Percentiles rank a stretch among this genome's conserved stretches.
These are phyloP conservation scores for Trypanosoma theileri DNA, from an alignment of 208 protist species.

Conservation along the genomic window DNA sequence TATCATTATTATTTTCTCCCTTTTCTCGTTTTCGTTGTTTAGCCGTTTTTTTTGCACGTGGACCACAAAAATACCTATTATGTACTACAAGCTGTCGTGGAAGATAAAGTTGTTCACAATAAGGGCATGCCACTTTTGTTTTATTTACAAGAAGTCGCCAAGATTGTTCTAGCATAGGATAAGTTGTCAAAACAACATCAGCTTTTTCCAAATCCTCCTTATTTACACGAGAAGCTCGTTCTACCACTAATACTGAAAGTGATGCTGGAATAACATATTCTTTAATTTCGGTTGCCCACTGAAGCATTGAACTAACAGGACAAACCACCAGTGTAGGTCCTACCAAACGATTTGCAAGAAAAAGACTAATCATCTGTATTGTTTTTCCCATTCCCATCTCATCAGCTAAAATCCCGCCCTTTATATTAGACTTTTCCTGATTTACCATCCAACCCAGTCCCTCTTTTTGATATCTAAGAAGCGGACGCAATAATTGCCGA, in stretches of 20 bases:
- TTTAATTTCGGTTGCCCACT: slow-evolving; percentile 90
- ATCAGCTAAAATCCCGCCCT: slow-evolving; percentile 96
- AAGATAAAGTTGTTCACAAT: slow-evolving; percentile 88
- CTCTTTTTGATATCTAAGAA: slow-evolving; percentile 87
- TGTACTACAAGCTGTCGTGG: slow-evolving; percentile 87
- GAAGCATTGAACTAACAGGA: slow-evolving; percentile 91
- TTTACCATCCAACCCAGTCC: slow-evolving; percentile 85
- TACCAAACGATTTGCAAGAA: slow-evolving; percentile 68
- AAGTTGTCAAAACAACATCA: slow-evolving; percentile 95
- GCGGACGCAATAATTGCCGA: slow-evolving; percentile 48
- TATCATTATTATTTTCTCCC: slow-evolving; percentile 22
- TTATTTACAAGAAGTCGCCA: slow-evolving; percentile 81
- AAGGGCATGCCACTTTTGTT: slow-evolving; percentile 87
- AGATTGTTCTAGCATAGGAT: slow-evolving; percentile 90
- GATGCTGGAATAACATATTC: slow-evolving; percentile 65
- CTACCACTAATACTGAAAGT: slow-evolving; percentile 81
- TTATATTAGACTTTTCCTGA: slow-evolving; percentile 65
- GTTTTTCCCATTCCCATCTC: slow-evolving; percentile 99
- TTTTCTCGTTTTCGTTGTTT: slow-evolving; percentile 89
- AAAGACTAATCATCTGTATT: slow-evolving; percentile 93
- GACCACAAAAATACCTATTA: slow-evolving; percentile 94
- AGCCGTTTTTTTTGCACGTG: slow-evolving; percentile 71
- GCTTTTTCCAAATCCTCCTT: slow-evolving; percentile 73
- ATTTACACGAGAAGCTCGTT: slow-evolving; percentile 49
- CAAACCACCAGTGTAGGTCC: slow-evolving; percentile 90